phyloP scores from a whole-genome alignment of 768 basidiomycete genomes.

The Tylopilus balloui region DNA sequence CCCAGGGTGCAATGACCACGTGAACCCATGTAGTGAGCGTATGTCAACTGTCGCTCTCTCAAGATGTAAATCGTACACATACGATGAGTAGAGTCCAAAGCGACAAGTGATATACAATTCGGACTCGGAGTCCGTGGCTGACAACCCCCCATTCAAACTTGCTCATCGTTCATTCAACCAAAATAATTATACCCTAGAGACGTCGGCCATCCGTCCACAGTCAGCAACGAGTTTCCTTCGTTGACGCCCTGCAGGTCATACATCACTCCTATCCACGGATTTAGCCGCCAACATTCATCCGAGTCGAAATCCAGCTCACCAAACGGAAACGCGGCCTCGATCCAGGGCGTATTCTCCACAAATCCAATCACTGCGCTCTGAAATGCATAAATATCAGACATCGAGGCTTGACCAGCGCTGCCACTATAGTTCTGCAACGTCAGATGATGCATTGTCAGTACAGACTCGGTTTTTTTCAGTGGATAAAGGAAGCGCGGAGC shows the following conservation, averaged over 20 bases:
- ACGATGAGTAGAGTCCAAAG: too few relatives aligned
- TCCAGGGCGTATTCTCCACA: constrained; percentile 39
- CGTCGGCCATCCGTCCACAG: constrained; percentile 42
- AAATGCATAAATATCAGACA: constrained; percentile 44
- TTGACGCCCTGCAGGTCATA: constrained; percentile 54
- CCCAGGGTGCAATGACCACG: too few relatives aligned
- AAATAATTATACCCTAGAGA: constrained; percentile 54
- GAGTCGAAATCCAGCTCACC: constrained; percentile 43
- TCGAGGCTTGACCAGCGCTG: constrained; percentile 36
- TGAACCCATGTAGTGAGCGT: too few relatives aligned
- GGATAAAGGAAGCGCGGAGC: neutral
- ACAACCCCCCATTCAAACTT: too few relatives aligned
- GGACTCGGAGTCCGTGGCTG: neutral
- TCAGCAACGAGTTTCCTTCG: constrained; percentile 50
- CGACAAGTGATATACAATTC: neutral
- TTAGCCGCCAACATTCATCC: neutral
- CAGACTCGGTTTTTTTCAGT: neutral
- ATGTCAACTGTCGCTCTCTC: too few relatives aligned
- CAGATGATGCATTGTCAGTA: neutral
- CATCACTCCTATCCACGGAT: constrained; percentile 44
- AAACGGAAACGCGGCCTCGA: constrained; percentile 51
- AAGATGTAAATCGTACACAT: too few relatives aligned
- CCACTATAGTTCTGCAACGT: constrained; percentile 54
- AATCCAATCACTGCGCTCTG: constrained; percentile 41
- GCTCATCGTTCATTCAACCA: constrained; percentile 15